Conservation (phyloP, 495 filamentous ascomycete genomes). For the Penicillium manginii region DNA sequence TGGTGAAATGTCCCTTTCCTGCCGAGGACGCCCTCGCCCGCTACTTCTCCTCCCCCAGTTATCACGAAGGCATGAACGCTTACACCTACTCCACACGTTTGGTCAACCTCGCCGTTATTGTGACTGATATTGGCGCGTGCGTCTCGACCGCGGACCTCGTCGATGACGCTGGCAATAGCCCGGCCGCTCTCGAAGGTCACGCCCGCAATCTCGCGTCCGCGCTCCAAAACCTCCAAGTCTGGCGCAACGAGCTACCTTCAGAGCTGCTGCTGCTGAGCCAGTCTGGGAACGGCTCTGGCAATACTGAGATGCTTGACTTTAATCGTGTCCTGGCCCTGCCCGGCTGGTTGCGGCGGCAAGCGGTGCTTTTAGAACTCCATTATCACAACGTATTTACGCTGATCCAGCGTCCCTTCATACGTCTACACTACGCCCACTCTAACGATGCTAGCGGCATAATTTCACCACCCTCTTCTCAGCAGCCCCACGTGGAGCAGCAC, state of each 20-base stretch:
- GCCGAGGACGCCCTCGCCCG: slow-evolving; percentile 8
- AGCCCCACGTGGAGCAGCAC: slow-evolving; percentile 6
- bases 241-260: slow-evolving; percentile 9
- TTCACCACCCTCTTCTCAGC: neutral
- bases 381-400: slow-evolving; percentile 8
- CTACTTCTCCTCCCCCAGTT: neutral
- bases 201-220: slow-evolving; percentile 4
- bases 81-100: slow-evolving; percentile 6
- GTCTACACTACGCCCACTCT: neutral
- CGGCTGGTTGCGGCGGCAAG: slow-evolving; percentile 5
- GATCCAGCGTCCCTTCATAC: slow-evolving; percentile 9
- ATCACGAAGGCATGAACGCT: neutral
- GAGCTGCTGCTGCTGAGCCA: slow-evolving; percentile 2
- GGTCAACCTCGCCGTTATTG: slow-evolving; percentile 8
- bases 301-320: slow-evolving; percentile 8
- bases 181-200: slow-evolving; percentile 7
- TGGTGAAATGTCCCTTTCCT: slow-evolving; percentile 9
- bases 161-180: slow-evolving; percentile 8
- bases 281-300: neutral
- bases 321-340: slow-evolving; percentile 3
- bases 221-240: slow-evolving; percentile 4
- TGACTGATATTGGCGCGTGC: slow-evolving; percentile 8
- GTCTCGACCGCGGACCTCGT: slow-evolving; percentile 6
- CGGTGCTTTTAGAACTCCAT: slow-evolving; percentile 6
- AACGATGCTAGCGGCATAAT: neutral